Evolutionary conservation across 495 filamentous ascomycete species (phyloP).

Genomic region (Amniculicola lignicola): DNA sequence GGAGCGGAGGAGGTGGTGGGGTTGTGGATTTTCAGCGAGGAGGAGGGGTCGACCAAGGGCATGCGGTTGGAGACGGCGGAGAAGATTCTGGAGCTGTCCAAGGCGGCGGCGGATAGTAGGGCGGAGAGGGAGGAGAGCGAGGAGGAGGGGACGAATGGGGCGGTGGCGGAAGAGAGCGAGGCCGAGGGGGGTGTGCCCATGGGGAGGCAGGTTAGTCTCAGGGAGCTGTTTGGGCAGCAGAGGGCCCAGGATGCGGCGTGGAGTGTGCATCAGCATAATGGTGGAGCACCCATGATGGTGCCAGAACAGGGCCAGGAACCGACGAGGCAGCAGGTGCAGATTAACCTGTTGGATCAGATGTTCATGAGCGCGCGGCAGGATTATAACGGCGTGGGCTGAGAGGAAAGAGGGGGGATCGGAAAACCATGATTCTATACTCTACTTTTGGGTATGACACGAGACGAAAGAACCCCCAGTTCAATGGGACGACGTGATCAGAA

Average conservation of each 20-base stretch:
- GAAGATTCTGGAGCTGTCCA: conserved; percentile 55
- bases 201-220: conserved; percentile 53
- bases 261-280: conserved; percentile 49
- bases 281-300: conserved; percentile 33
- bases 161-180: conserved; percentile 32
- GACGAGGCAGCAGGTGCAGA: not conserved
- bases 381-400: conserved; percentile 27
- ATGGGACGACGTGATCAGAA: too few relatives aligned
- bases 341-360: conserved; percentile 20
- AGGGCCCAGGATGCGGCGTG: conserved; percentile 52
- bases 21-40: conserved; percentile 64
- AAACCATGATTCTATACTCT: too few relatives aligned
- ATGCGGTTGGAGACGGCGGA: conserved; percentile 52
- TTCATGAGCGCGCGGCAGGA: conserved; percentile 30
- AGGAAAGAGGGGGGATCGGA: too few relatives aligned
- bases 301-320: too few relatives aligned
- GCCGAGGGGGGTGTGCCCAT: conserved; percentile 48
- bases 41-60: conserved; percentile 52
- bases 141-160: conserved; percentile 23
- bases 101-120: conserved; percentile 49
- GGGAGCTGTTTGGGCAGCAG: conserved; percentile 57
- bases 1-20: conserved; percentile 45
- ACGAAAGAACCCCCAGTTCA: too few relatives aligned
- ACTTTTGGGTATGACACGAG: too few relatives aligned
- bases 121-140: conserved; percentile 44